Base-by-base conservation (phyloP, 495 filamentous ascomycete species). In the Pseudoneurospora amorphoporcata region DNA sequence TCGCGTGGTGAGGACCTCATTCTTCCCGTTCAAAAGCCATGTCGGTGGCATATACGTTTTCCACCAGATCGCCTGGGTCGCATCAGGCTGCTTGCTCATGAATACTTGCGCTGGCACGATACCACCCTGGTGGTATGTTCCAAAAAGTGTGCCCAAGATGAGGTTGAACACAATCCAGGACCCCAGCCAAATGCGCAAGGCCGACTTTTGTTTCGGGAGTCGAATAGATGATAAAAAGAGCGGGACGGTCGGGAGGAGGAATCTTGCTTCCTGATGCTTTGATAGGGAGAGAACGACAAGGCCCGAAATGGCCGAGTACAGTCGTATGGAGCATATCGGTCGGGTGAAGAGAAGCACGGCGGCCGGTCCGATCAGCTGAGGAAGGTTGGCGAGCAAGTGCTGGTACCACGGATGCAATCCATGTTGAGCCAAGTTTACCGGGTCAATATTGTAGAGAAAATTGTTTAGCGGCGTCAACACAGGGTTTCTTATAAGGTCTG, bases 11-110 rank as follows among this genome's bases (percentile, higher is more conserved):
- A 95, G 78, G 16, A 88, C 82, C 72, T 86, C 87, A 73, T 89
- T 90, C 76, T 91, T 90, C 9, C 91, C 88, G 72, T 94, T 93
- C 35, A 98, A 84, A 19, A 99, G 85, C 94, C 95, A 98, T 29
- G 92, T 89, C 0, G 95, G 95, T 8, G 95, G 95, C 74, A 90
- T 92, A 80, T 99, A 99, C 0, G 96, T 98, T 77, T 97, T 97
- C 95, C 95, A 99, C 94, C 94, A 99, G 70, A 97, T 85, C 4
- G 92, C 92, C 12, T 91, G 86, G 6, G 87, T 88, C n/a, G 88
- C 87, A 69, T 88, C 84, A 19, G 81, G 86, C 76, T 88, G 86
- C 40, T 83, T 85, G 77, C 85, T 87, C 77, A 88, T 76, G 70
- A 88, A 88, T 16, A 88, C 84, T 77, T 99, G 95, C 8, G 90